Base-by-base conservation (phyloP, 2,329 filamentous ascomycete species). In the Alternaria tenuissima region DNA sequence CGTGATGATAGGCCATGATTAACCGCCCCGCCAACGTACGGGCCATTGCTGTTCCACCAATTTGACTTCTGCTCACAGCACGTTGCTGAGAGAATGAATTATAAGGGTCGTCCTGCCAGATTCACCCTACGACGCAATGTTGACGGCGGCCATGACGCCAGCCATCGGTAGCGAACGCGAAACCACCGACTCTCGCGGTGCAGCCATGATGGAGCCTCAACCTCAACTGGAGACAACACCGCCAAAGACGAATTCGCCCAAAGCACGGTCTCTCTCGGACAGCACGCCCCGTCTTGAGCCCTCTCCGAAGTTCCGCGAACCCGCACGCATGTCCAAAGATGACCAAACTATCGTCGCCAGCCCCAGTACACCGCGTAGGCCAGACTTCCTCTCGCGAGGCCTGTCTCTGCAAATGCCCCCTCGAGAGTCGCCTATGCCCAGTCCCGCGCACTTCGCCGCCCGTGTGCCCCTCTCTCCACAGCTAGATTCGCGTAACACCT, bases 401-500 rank as follows among this genome's bases (percentile, higher is more conserved):
- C 83, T 95, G 58, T 89, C 89, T 22, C 79, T 94, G 67, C 89
- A 93, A 73, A 86, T 93, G 83, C 87, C 90, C 28, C 82, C 81
- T 67, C 84, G 81, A 67, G 83, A 86, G 65, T 63, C 65, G 65
- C 76, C 74, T 44, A 80, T 80, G 69, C 76, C 80, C 51, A 81
- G 79, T 55, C 81, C 85, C 69, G 81, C 84, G 63, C 78, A 83
- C 61, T 81, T 84, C 53, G 80, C 83, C 65, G 89, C 86, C 71
- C 88, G 84, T 62, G 81, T 83, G 26, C 92, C 93, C 68, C 84
- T 94, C 61, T 96, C 93, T 2, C 93, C 94, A 16, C 93, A 96
- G 77, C 86, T 95, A 64, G 93, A 97, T 77, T 86, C 91, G 57
- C 90, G 90, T 20, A 91, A 93, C 67, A 92, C 89, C 48, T 97